Percentiles rank a stretch among this genome's conserved stretches.
Evolutionary conservation across 2,329 filamentous ascomycete genomes (phyloP).

Genomic region (Chaetomium strumarium): DNA sequence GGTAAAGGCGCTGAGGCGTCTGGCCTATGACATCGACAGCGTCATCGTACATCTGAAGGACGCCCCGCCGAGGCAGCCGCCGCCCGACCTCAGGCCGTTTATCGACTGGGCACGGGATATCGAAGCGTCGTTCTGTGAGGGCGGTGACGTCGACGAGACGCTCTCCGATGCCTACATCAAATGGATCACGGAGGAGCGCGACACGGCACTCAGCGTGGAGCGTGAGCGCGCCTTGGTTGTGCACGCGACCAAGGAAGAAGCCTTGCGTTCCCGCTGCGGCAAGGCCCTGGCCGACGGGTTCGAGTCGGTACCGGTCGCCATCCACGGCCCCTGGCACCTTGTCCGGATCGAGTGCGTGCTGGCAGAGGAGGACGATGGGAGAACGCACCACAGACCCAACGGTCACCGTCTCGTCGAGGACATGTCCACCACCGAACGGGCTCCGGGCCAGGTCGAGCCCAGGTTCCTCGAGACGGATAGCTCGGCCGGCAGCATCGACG

Average conservation of each 20-base stretch:
- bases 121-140: background rate
- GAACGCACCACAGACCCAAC: conserved; percentile 5
- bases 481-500: background rate
- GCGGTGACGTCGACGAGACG: background rate
- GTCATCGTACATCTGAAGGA: background rate
- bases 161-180: background rate
- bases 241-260: background rate
- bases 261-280: background rate
- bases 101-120: background rate
- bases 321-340: conserved; percentile 6
- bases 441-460: background rate
- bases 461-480: background rate
- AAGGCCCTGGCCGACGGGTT: background rate
- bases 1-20: background rate
- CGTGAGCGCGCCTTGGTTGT: background rate
- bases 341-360: background rate
- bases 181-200: background rate
- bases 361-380: background rate
- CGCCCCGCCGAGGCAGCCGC: background rate
- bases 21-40: background rate
- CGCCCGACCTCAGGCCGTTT: background rate
- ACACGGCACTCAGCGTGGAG: background rate
- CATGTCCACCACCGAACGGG: background rate
- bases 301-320: background rate
- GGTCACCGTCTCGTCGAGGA: background rate